phyloP scores from a whole-genome alignment of 164 flowering plant species.

The Magnolia kwangsiensis region DNA sequence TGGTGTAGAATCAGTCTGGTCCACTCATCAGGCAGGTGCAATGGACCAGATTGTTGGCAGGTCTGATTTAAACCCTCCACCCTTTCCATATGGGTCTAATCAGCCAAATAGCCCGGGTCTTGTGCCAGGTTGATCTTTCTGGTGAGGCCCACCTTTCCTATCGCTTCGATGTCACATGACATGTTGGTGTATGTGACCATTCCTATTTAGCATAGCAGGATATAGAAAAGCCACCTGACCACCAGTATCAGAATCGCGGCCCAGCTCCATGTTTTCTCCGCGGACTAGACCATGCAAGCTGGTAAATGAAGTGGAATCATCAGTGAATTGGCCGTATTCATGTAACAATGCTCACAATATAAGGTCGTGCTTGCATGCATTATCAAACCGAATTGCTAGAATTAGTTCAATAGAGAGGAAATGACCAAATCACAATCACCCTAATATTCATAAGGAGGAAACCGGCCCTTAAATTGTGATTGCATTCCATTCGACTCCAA shows the following conservation, averaged over 20 bases:
- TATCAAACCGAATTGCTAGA: too few species aligned
- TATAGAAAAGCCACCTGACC: slow-evolving; percentile 69
- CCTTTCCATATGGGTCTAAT: too few species aligned
- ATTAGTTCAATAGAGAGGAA: neutral
- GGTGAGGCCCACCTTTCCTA: neutral
- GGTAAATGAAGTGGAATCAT: slow-evolving; percentile 15
- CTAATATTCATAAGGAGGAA: neutral
- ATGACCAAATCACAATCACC: neutral
- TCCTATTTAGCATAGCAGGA: neutral
- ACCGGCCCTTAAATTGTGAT: neutral
- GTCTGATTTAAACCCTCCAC: too few species aligned
- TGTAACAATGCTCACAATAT: too few species aligned
- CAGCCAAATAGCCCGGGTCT: neutral
- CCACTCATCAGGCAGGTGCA: too few species aligned
- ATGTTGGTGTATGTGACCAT: neutral
- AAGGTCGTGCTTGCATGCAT: neutral
- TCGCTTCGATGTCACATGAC: neutral
- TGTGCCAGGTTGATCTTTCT: neutral
- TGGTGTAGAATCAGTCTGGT: too few species aligned
- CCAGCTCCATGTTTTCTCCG: slow-evolving; percentile 99
- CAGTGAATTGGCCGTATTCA: neutral
- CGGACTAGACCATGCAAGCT: slow-evolving; percentile 95
- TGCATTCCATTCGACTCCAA: neutral
- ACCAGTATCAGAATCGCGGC: slow-evolving; percentile 99
- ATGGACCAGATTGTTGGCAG: too few species aligned